Conservation (phyloP, 495 filamentous ascomycete genomes). For the Aspergillus hancockii region DNA sequence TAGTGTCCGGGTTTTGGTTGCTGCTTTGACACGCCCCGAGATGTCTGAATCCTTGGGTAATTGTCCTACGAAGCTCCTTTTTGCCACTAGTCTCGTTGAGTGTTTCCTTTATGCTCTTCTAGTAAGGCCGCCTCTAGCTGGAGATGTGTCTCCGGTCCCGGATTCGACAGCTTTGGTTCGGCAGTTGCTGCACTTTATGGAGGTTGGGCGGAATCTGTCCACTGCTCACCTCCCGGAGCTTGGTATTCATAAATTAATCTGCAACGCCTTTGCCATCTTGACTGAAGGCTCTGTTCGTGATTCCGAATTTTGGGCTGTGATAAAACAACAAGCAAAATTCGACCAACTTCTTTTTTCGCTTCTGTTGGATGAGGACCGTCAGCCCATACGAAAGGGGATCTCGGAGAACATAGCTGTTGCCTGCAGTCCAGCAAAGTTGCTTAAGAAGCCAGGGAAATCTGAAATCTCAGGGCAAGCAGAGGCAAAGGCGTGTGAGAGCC, state of each 20-base stretch:
- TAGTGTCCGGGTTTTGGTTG: slow-evolving; percentile 42
- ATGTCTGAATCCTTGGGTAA: slow-evolving; percentile 26
- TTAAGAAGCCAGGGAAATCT: slow-evolving; percentile 26
- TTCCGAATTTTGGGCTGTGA: slow-evolving; percentile 56
- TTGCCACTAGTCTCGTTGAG: slow-evolving; percentile 38
- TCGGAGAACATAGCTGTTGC: slow-evolving; percentile 38
- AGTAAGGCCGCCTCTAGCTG: slow-evolving; percentile 20
- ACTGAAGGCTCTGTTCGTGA: slow-evolving; percentile 66
- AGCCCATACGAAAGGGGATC: slow-evolving; percentile 36
- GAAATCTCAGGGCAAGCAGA: slow-evolving; percentile 14
- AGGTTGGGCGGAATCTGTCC: slow-evolving; percentile 24
- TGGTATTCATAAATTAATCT: slow-evolving; percentile 43
- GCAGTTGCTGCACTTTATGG: slow-evolving; percentile 34
- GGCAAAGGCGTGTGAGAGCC: slow-evolving; percentile 21
- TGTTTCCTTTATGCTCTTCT: slow-evolving; percentile 36
- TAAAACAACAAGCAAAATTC: slow-evolving; percentile 49
- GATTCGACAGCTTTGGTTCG: slow-evolving; percentile 28
- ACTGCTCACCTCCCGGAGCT: slow-evolving; percentile 8
- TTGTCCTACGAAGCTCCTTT: slow-evolving; percentile 25
- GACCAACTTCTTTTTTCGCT: slow-evolving; percentile 38
- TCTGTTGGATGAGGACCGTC: slow-evolving; percentile 36
- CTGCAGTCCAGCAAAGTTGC: slow-evolving; percentile 29
- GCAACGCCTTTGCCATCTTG: slow-evolving; percentile 60
- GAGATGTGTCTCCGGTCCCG: slow-evolving; percentile 17
- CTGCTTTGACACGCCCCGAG: slow-evolving; percentile 40